phyloP scores from a whole-genome alignment of 2,329 filamentous ascomycete species.

The Paramyrothecium sp. region DNA sequence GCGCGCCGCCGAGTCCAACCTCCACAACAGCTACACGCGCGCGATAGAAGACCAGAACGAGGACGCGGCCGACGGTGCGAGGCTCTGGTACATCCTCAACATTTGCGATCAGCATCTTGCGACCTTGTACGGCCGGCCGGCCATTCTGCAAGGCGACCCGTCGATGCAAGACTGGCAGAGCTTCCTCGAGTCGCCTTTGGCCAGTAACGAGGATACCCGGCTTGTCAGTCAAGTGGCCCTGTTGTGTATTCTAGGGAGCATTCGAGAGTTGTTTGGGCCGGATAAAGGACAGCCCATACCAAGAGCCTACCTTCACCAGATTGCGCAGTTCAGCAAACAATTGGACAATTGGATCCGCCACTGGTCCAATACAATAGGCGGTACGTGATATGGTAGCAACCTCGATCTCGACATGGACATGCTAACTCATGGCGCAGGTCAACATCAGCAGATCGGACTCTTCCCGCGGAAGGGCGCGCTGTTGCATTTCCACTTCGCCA shows the following conservation, averaged over 20 bases:
- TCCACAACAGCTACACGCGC: constrained; percentile 40
- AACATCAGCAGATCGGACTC: constrained; percentile 34
- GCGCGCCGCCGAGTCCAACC: constrained; percentile 45
- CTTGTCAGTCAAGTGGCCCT: constrained; percentile 58
- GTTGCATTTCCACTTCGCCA: constrained; percentile 40
- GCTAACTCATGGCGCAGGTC: constrained; percentile 23
- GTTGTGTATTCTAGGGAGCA: constrained; percentile 54
- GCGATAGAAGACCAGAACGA: constrained; percentile 35
- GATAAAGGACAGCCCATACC: constrained; percentile 52
- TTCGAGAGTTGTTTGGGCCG: constrained; percentile 54
- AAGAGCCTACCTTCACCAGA: constrained; percentile 48
- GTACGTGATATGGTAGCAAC: constrained; percentile 12
- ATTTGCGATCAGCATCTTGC: constrained; percentile 62
- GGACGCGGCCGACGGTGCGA: constrained; percentile 50
- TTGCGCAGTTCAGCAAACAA: constrained; percentile 27
- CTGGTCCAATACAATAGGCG: constrained; percentile 28
- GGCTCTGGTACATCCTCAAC: constrained; percentile 61
- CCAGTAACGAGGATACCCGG: constrained; percentile 53
- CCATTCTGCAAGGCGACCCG: constrained; percentile 56
- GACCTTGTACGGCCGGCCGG: constrained; percentile 58
- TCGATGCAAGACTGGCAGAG: constrained; percentile 57
- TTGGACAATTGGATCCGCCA: constrained; percentile 35
- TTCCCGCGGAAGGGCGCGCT: constrained; percentile 38
- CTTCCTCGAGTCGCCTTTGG: constrained; percentile 49
- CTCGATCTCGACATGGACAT: no score